Evolutionary conservation across 2,329 filamentous ascomycete species (phyloP).

Genomic region (Verticillium tricorpus): DNA sequence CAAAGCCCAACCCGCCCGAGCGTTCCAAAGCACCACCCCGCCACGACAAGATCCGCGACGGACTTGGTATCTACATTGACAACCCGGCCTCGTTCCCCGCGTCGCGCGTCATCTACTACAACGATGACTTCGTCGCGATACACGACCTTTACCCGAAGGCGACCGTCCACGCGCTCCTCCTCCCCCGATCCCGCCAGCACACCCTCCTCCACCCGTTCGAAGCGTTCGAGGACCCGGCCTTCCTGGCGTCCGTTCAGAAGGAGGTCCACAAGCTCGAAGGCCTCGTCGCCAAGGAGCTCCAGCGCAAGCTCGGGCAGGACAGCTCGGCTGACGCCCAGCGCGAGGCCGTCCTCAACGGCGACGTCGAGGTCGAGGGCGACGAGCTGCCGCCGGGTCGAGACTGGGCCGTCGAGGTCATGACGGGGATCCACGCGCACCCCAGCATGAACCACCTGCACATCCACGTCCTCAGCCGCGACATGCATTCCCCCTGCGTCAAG

Average conservation of each 20-base stretch:
- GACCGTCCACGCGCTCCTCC: conserved; percentile 78
- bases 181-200: conserved; percentile 64
- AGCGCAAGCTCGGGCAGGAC: conserved; percentile 58
- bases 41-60: conserved; percentile 49
- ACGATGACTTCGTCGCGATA: conserved; percentile 68
- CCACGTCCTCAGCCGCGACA: conserved; percentile 79
- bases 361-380: conserved; percentile 35
- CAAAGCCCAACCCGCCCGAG: conserved; percentile 6
- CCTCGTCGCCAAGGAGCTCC: conserved; percentile 71
- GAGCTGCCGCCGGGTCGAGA: conserved; percentile 68
- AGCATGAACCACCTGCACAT: conserved; percentile 92
- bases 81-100: conserved; percentile 58
- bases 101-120: conserved; percentile 60
- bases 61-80: conserved; percentile 62
- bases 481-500: conserved; percentile 66
- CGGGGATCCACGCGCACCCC: conserved; percentile 81
- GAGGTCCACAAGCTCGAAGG: conserved; percentile 58
- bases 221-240: conserved; percentile 65
- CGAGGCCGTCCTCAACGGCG: conserved; percentile 61
- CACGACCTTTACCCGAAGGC: conserved; percentile 84
- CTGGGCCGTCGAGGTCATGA: conserved; percentile 69
- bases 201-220: conserved; percentile 69
- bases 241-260: conserved; percentile 58
- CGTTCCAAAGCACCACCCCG: conserved; percentile 12
- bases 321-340: conserved; percentile 61